A percentile compares a stretch with the other conserved stretches of the same genome.
These are phyloP conservation scores for Amanita polypyramis DNA, from an alignment of 768 basidiomycete species.

Conservation along the genomic window DNA sequence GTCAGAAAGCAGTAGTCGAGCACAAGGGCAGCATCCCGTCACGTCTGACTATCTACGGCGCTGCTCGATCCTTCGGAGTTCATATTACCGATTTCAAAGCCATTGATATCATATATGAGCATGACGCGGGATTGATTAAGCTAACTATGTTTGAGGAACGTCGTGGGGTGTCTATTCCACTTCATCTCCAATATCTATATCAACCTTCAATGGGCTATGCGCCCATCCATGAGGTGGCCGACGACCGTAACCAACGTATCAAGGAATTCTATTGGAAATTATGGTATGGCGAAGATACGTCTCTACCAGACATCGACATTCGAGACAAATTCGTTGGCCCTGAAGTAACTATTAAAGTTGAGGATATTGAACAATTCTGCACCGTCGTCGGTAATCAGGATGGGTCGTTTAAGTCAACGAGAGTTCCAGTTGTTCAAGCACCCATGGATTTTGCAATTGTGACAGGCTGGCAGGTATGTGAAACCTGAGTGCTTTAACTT, in stretches of 20 bases:
- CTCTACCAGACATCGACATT: constrained; percentile 69
- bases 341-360: constrained; percentile 69
- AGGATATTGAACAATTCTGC: constrained; percentile 82
- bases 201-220: constrained; percentile 81
- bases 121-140: constrained; percentile 44
- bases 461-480: constrained; percentile 89
- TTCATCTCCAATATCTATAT: constrained; percentile 76
- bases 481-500: background rate
- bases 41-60: constrained; percentile 63
- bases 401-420: constrained; percentile 76
- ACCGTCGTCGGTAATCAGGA: constrained; percentile 89
- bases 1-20: constrained; percentile 67
- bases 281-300: constrained; percentile 87
- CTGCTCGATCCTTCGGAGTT: constrained; percentile 67
- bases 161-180: constrained; percentile 62
- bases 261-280: constrained; percentile 98
- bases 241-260: constrained; percentile 79
- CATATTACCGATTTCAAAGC: constrained; percentile 77
- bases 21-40: constrained; percentile 34
- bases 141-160: constrained; percentile 82
- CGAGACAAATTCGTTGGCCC: constrained; percentile 80
- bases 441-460: constrained; percentile 99
- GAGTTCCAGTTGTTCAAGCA: constrained; percentile 64
- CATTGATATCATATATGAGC: constrained; percentile 56
- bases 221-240: constrained; percentile 85